Percentiles rank a stretch among this genome's conserved stretches.
These are phyloP conservation scores for Cinchona pubescens DNA, from an alignment of 257 asterid genomes.

Conservation along the genomic window DNA sequence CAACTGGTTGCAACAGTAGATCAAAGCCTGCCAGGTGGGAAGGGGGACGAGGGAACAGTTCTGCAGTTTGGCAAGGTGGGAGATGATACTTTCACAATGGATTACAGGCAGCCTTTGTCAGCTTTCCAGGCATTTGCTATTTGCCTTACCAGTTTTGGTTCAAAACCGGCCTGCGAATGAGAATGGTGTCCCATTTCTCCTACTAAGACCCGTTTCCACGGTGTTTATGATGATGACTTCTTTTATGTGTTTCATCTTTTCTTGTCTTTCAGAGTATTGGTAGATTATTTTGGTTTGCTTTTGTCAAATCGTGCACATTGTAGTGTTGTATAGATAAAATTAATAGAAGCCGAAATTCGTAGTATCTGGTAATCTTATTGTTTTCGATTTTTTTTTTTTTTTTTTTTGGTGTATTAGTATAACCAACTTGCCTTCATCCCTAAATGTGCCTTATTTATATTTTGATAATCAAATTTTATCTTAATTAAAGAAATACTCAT, in stretches of 20 bases:
- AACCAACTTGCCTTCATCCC: too few relatives aligned
- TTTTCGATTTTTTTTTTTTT: too few relatives aligned
- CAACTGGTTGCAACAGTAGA: constrained; percentile 74
- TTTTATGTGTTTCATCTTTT: not conserved
- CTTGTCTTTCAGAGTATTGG: not conserved
- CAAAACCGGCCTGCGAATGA: constrained; percentile 81
- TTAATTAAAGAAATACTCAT: too few relatives aligned
- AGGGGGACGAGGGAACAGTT: constrained; percentile 78
- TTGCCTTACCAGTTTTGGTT: constrained; percentile 88
- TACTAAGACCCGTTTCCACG: constrained; percentile 27
- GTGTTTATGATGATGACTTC: not conserved
- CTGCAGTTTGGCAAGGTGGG: constrained; percentile 88
- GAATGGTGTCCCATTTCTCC: constrained; percentile 97
- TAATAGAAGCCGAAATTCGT: not conserved
- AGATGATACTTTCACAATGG: constrained; percentile 80
- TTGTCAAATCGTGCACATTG: not conserved
- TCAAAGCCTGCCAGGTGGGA: constrained; percentile 77
- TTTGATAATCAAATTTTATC: too few relatives aligned
- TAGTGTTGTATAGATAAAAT: not conserved
- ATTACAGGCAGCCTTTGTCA: constrained; percentile 80
- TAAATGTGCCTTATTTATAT: too few relatives aligned
- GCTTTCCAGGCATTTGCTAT: constrained; percentile 95
- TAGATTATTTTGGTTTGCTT: not conserved
- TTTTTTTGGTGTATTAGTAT: too few relatives aligned
- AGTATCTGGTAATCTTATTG: not conserved